These are phyloP conservation scores for Aspergillus nanangensis DNA, from an alignment of 495 filamentous ascomycete species.

Conservation along the genomic window DNA sequence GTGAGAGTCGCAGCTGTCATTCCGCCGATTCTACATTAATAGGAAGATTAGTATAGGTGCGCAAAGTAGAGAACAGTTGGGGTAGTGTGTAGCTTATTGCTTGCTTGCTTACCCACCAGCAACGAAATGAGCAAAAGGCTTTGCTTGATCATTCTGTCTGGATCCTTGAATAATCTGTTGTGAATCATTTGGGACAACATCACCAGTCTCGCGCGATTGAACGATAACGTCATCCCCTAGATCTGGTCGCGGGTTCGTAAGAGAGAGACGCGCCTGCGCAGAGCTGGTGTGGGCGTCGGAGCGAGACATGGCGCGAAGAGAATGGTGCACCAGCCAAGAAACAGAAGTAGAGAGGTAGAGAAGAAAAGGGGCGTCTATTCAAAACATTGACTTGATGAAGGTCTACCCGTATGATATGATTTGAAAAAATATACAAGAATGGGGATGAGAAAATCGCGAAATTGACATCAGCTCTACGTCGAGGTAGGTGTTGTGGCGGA, in stretches of 20 bases:
- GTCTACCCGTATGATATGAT: too few species aligned
- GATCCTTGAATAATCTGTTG: conserved; percentile 18
- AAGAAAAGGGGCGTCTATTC: too few species aligned
- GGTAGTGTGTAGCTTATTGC: too few species aligned
- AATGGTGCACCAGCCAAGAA: too few species aligned
- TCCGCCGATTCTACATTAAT: conserved; percentile 61
- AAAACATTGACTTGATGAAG: too few species aligned
- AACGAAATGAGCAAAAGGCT: conserved; percentile 85
- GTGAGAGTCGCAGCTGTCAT: conserved; percentile 86
- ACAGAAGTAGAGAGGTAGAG: not conserved
- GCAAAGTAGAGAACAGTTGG: too few species aligned
- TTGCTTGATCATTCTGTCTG: conserved; percentile 48
- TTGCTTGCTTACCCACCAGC: conserved; percentile 69
- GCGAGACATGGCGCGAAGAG: conserved; percentile 16
- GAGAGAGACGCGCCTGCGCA: conserved; percentile 24
- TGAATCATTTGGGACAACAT: conserved; percentile 42
- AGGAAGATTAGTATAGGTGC: too few species aligned
- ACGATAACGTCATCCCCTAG: conserved; percentile 6
- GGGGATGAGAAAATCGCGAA: too few species aligned
- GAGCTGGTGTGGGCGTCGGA: conserved; percentile 18
- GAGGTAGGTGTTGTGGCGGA: not conserved
- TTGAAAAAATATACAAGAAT: too few species aligned
- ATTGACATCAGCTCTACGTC: too few species aligned
- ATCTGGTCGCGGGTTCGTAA: conserved; percentile 2
- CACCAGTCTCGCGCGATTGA: conserved; percentile 61